These are phyloP conservation scores for Thalia dealbata DNA, from an alignment of 176 grass and related monocot genomes.

Conservation along the genomic window DNA sequence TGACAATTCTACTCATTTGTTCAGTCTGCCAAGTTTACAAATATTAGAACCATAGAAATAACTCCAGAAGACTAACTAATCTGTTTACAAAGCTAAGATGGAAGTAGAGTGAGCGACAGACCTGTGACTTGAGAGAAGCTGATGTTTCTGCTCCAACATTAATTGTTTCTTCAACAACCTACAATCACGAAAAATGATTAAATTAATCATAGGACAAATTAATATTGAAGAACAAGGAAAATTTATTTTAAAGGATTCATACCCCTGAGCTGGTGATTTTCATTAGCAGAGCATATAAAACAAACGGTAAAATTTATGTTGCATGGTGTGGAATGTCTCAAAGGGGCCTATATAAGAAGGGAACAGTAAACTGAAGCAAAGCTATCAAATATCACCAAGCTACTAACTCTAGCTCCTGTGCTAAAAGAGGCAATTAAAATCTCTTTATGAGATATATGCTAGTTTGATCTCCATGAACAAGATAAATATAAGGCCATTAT, in stretches of 20 bases:
- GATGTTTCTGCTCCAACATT: conserved; percentile 85
- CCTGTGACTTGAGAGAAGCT: conserved; percentile 89
- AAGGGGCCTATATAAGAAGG: not conserved
- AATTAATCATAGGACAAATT: not conserved
- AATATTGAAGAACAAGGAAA: not conserved
- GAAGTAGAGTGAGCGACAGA: not conserved
- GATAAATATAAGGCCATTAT: not conserved
- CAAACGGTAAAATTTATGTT: too few relatives aligned
- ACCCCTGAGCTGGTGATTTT: not conserved
- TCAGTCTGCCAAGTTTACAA: conserved; percentile 29
- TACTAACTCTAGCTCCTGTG: not conserved
- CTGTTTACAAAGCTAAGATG: not conserved
- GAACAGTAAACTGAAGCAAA: not conserved
- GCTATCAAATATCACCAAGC: not conserved
- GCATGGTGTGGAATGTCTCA: not conserved
- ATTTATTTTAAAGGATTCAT: not conserved
- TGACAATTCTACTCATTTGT: conserved; percentile 47
- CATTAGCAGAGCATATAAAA: not conserved
- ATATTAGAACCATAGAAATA: not conserved
- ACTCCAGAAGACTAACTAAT: not conserved
- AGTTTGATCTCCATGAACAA: not conserved
- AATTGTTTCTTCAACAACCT: conserved; percentile 80
- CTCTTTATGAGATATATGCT: not conserved
- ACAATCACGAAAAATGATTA: not conserved
- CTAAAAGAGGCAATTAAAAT: not conserved